These are phyloP conservation scores for Wallemia ichthyophaga DNA, from an alignment of 1,284 basidiomycete genomes.

Conservation along the genomic window DNA sequence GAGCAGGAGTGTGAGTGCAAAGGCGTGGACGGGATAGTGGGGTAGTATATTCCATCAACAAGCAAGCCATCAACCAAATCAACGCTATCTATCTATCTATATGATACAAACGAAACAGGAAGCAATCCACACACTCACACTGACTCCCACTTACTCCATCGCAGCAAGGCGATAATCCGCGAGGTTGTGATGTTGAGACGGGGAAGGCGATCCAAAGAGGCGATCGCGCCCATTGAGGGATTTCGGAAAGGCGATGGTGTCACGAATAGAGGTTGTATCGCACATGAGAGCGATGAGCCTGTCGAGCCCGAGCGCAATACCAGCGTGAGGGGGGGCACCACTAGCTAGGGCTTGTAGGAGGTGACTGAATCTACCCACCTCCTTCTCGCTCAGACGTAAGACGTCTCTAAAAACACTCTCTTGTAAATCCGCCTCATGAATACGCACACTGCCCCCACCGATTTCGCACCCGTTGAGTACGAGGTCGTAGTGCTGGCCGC, in stretches of 20 bases:
- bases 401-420: constrained; percentile 47
- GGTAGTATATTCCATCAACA: not conserved
- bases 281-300: constrained; percentile 68
- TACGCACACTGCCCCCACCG: constrained; percentile 69
- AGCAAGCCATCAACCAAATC: not conserved
- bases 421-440: constrained; percentile 65
- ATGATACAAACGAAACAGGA: not conserved
- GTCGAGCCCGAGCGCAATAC: constrained; percentile 76
- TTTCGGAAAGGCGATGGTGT: constrained; percentile 92
- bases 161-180: not conserved
- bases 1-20: no score
- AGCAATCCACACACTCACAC: no score
- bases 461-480: constrained; percentile 86
- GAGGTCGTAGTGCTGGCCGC: constrained; percentile 88
- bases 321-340: constrained; percentile 86
- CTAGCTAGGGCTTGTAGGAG: constrained; percentile 53
- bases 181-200: not conserved
- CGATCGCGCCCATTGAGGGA: constrained; percentile 52
- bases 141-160: not conserved
- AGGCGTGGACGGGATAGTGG: no score
- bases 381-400: constrained; percentile 37
- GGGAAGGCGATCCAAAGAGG: constrained; percentile 28
- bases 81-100: not conserved
- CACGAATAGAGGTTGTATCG: constrained; percentile 50
- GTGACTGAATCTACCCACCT: constrained; percentile 47